Evolutionary conservation across 768 basidiomycete species (phyloP), one percentile per base, ranked within the genome.

Genomic region (Amanita pallidorosea): DNA sequence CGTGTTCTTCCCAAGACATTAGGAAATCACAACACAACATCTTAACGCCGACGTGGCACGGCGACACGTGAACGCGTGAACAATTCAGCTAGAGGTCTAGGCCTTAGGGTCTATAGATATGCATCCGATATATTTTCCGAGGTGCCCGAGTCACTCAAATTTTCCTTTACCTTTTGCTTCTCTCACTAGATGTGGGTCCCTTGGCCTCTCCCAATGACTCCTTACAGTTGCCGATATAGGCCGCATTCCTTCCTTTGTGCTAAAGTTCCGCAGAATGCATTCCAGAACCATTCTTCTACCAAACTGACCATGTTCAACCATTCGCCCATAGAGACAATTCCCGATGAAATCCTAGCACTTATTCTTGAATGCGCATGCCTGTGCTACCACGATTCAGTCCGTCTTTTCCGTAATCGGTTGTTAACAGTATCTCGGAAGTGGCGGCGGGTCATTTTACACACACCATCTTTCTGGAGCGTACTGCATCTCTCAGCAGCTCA

Each of bases 381-480:
- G 55, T 13, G 58, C 58, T 42, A 47, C 29, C 42, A 51, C 7
- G 42, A 27, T 34, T 15, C 40, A 7, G 7, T 40, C 6, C 38
- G 23, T 13, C 45, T 47, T n/a, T 63, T 63, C 43, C 61, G 60
- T 2, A 47, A 52, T 2, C 38, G 51, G 13, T 47, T 57, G 12
- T 48, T 45, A 11, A 53, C 61, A 31, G 57, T 61, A 11, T 66
- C 64, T 5, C 54, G 53, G 11, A 58, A 56, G 42, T 59, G 63
- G 47, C 60, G 60, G 1, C 38, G 58, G 22, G 48, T 63, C 7
- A 49, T 61, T 4, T 47, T 65, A 4, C 54, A 57, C 25, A 66
- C 65, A 1, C 63, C 65, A 18, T 63, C 65, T 11, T 44, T 68
- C 29, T 68, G 67, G 67, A 65, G 65, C 45, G 53, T 62, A 17